phyloP scores from a whole-genome alignment of 2,329 filamentous ascomycete genomes.

The Botrytis paeoniae region DNA sequence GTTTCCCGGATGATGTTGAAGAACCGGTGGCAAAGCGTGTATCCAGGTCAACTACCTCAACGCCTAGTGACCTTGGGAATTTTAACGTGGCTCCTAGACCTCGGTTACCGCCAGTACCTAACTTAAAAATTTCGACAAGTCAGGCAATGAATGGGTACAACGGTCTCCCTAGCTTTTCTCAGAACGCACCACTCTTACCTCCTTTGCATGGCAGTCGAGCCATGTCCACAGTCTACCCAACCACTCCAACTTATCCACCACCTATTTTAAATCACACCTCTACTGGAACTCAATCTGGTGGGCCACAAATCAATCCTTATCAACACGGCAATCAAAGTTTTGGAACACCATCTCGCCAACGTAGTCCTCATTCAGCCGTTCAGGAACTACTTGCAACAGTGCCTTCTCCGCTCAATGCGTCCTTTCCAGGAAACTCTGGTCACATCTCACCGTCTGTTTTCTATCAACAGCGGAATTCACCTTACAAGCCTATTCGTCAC shows the following conservation, averaged over 20 bases:
- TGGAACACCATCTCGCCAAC: conserved; percentile 38
- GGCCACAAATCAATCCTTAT: conserved; percentile 16
- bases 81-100: conserved; percentile 36
- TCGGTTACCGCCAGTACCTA: conserved; percentile 63
- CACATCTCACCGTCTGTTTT: conserved; percentile 76
- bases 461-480: conserved; percentile 82
- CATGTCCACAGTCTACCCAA: conserved; percentile 73
- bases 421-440: conserved; percentile 47
- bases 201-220: conserved; percentile 48
- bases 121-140: conserved; percentile 51
- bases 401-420: conserved; percentile 39
- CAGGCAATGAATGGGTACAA: conserved; percentile 32
- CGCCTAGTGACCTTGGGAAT: conserved; percentile 14
- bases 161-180: conserved; percentile 26
- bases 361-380: conserved; percentile 34
- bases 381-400: conserved; percentile 38
- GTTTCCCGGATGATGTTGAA: conserved; percentile 51
- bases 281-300: conserved; percentile 22
- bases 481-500: conserved; percentile 85
- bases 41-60: conserved; percentile 29
- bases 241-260: conserved; percentile 48
- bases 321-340: conserved; percentile 18
- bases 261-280: conserved; percentile 40
- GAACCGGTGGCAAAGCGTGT: conserved; percentile 54
- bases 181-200: conserved; percentile 34